A percentile compares a stretch with the other conserved stretches of the same genome.
Evolutionary conservation across 23 red algal species (phyloP).

Genomic region (Gracilaria vermiculophylla): DNA sequence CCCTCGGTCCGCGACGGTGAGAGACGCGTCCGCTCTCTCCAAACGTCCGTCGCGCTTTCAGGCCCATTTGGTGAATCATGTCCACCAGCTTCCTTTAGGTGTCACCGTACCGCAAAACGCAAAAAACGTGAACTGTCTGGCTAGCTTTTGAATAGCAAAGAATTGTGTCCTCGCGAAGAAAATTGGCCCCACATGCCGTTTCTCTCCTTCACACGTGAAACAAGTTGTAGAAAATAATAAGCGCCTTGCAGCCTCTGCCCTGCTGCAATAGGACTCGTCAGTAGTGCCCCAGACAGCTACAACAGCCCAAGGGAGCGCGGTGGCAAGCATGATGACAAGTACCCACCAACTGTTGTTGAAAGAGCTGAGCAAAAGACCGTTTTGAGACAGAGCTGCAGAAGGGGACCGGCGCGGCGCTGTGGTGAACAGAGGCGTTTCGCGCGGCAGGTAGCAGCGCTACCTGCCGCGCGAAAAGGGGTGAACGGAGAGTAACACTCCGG

Average conservation of each 20-base stretch:
- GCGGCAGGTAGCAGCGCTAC: not conserved
- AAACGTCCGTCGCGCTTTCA: slow-evolving; percentile 43
- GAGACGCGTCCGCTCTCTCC: slow-evolving; percentile 34
- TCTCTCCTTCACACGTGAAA: slow-evolving; percentile 36
- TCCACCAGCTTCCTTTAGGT: slow-evolving; percentile 22
- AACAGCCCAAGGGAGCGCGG: slow-evolving; percentile 32
- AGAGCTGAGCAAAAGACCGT: not conserved
- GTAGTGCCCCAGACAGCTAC: slow-evolving; percentile 23
- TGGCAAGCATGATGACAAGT: not conserved
- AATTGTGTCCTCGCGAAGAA: slow-evolving; percentile 1
- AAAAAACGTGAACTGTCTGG: not conserved
- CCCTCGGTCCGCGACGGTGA: slow-evolving; percentile 10
- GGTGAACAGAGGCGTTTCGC: not conserved
- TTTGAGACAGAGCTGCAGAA: not conserved
- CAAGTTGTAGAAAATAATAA: not conserved
- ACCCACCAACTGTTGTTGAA: slow-evolving; percentile 30
- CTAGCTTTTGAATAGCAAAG: slow-evolving; percentile 10
- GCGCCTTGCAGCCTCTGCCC: not conserved
- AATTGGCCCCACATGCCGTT: not conserved
- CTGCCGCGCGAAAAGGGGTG: no score
- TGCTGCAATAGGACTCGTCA: not conserved
- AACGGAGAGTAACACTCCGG: not conserved
- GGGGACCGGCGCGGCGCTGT: not conserved
- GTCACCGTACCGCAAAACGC: not conserved
- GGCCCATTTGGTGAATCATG: not conserved